Conservation (phyloP, 352 stramenopile species). For the Pythium angustatum region DNA sequence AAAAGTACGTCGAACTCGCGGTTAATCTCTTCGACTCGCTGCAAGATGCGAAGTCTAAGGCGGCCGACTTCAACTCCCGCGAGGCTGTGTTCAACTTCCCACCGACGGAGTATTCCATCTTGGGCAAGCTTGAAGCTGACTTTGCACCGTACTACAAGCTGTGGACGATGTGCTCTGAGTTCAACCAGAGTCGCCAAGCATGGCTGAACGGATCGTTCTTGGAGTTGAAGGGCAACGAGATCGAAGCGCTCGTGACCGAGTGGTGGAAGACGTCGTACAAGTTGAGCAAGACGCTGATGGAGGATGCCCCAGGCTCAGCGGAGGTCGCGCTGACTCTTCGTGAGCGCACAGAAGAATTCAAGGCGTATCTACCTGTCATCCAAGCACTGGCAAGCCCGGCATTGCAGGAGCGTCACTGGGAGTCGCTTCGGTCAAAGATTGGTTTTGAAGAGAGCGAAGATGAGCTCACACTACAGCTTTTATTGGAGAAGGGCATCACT, state of each 20-base stretch:
- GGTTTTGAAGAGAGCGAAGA: constrained; percentile 87
- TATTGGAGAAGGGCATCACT: constrained; percentile 83
- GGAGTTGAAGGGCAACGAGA: constrained; percentile 86
- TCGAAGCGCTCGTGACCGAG: constrained; percentile 89
- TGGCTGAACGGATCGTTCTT: constrained; percentile 93
- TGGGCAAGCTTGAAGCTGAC: constrained; percentile 83
- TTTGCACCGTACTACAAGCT: constrained; percentile 93
- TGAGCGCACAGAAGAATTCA: constrained; percentile 92
- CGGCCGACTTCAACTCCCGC: constrained; percentile 90
- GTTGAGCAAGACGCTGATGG: constrained; percentile 88
- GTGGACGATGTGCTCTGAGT: constrained; percentile 95
- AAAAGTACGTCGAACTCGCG: constrained; percentile 89
- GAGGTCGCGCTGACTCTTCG: constrained; percentile 86
- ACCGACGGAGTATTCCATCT: constrained; percentile 89
- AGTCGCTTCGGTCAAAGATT: constrained; percentile 86
- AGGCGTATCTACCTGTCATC: constrained; percentile 91
- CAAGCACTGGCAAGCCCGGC: constrained; percentile 90
- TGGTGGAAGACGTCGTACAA: constrained; percentile 95
- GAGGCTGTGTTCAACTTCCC: constrained; percentile 94
- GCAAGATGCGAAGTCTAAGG: constrained; percentile 90
- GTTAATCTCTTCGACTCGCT: constrained; percentile 89
- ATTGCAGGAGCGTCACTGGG: constrained; percentile 93
- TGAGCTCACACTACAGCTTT: constrained; percentile 78
- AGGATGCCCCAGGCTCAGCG: constrained; percentile 85
- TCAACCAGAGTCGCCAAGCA: constrained; percentile 88